A percentile compares a stretch with the other conserved stretches of the same genome.
Conservation (phyloP, 805 yeast genomes). For the Candida ponderosae region DNA sequence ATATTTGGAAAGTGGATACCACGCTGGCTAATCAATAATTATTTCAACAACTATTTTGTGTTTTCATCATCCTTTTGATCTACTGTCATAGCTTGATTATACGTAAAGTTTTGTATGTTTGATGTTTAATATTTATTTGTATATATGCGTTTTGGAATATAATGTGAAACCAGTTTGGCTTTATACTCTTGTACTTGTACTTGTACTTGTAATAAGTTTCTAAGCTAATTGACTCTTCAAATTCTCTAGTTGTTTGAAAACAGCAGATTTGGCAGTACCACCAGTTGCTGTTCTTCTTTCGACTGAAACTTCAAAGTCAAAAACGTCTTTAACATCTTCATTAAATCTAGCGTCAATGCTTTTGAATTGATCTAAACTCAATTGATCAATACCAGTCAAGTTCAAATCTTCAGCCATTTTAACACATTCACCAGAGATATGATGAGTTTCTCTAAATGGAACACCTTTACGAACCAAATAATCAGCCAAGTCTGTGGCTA, state of each 20-base stretch:
- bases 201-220: neutral
- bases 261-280: slow-evolving; percentile 91
- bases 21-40: slow-evolving; percentile 11
- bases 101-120: too few species aligned
- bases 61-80: too few species aligned
- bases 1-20: slow-evolving; percentile 15
- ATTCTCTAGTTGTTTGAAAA: slow-evolving; percentile 57
- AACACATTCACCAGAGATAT: slow-evolving; percentile 97
- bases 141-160: too few species aligned
- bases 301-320: slow-evolving; percentile 87
- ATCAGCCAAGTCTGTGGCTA: slow-evolving; percentile 97
- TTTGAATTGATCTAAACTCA: slow-evolving; percentile 71
- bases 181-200: too few species aligned
- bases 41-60: slow-evolving; percentile 3
- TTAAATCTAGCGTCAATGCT: slow-evolving; percentile 73
- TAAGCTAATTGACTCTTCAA: slow-evolving; percentile 21
- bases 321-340: slow-evolving; percentile 75
- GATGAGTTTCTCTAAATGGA: slow-evolving; percentile 98
- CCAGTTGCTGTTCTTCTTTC: slow-evolving; percentile 97
- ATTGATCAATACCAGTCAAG: slow-evolving; percentile 78
- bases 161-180: too few species aligned
- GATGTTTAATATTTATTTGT: too few species aligned
- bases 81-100: too few species aligned
- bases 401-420: slow-evolving; percentile 75
- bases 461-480: slow-evolving; percentile 96